phyloP scores from a whole-genome alignment of 2,329 filamentous ascomycete species.

The Penicillium palitans region DNA sequence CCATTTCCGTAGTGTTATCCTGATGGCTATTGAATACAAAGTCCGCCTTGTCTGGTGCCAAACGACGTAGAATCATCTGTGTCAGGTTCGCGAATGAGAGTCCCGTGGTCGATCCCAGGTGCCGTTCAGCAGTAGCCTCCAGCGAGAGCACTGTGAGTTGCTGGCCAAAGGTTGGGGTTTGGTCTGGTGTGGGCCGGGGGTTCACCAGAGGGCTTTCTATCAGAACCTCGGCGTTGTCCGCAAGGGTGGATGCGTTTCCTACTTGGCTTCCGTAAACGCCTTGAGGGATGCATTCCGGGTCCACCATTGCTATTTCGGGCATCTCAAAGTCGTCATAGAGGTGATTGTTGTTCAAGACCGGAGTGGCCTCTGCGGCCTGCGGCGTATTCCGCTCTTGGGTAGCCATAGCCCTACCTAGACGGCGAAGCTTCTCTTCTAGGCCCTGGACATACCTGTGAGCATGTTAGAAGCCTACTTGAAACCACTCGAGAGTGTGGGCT shows the following conservation, averaged over 20 bases:
- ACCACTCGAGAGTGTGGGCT: background rate
- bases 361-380: background rate
- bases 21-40: conserved; percentile 40
- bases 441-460: background rate
- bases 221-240: background rate
- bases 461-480: background rate
- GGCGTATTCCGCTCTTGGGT: background rate
- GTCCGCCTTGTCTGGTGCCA: conserved; percentile 46
- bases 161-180: conserved; percentile 30
- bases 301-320: background rate
- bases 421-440: background rate
- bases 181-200: background rate
- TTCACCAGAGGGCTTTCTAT: background rate
- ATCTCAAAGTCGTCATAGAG: background rate
- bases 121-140: conserved; percentile 48
- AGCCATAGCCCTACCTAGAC: background rate
- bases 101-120: conserved; percentile 49
- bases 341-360: background rate
- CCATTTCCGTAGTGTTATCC: conserved; percentile 13
- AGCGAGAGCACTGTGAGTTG: conserved; percentile 45
- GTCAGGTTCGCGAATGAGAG: conserved; percentile 49
- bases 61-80: conserved; percentile 44
- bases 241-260: background rate
- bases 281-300: background rate
- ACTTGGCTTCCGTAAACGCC: background rate